A percentile compares a stretch with the other conserved stretches of the same genome.
These are phyloP conservation scores for Arachis stenosperma DNA, from an alignment of 306 rosid species.

Conservation along the genomic window DNA sequence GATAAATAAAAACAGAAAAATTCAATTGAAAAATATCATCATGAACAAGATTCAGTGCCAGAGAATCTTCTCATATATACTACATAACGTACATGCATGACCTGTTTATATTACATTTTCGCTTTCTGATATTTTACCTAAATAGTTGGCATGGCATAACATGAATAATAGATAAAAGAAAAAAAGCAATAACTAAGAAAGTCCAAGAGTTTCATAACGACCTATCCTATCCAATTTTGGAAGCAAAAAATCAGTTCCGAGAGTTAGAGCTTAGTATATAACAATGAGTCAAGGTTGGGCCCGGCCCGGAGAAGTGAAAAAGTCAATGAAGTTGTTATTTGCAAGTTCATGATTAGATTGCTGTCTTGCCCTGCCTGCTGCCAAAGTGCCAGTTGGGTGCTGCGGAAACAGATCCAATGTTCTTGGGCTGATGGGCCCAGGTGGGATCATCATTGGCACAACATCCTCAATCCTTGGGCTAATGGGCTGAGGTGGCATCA, in stretches of 20 bases:
- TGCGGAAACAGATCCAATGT: slow-evolving; percentile 67
- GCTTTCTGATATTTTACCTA: too few species aligned
- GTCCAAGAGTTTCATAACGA: too few species aligned
- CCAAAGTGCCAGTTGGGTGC: slow-evolving; percentile 58
- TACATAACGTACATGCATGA: too few species aligned
- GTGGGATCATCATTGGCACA: too few species aligned
- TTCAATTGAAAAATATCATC: background rate
- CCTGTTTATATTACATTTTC: too few species aligned
- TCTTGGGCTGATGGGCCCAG: background rate
- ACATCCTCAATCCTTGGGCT: slow-evolving; percentile 21
- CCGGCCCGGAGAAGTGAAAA: background rate
- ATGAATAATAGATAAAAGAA: too few species aligned
- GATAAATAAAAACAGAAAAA: too few species aligned
- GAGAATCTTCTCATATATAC: background rate
- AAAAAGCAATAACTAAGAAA: too few species aligned
- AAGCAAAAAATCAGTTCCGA: too few species aligned
- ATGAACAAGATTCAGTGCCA: background rate
- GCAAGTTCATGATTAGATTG: background rate
- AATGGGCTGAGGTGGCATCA: background rate
- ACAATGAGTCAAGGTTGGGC: background rate
- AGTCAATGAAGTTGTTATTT: slow-evolving; percentile 20
- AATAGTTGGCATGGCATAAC: too few species aligned
- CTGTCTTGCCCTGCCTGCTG: slow-evolving; percentile 7
- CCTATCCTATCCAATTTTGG: too few species aligned
- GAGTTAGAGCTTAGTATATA: too few species aligned